Percentiles rank a stretch among this genome's conserved stretches.
These are phyloP conservation scores for Solanum phureja DNA, from an alignment of 257 asterid species.

Conservation along the genomic window DNA sequence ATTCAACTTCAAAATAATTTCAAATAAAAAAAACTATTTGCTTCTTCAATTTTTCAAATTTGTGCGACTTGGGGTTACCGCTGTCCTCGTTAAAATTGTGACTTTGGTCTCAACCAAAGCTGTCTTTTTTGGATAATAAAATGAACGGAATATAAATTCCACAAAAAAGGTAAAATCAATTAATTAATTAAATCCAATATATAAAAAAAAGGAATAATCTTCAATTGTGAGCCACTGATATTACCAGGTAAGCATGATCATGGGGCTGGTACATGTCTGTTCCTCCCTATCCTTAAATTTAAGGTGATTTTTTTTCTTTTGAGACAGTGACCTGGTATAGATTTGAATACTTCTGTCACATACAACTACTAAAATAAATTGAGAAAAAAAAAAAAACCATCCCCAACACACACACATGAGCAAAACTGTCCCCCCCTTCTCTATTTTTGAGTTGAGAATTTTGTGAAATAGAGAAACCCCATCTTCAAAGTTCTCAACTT, in stretches of 20 bases:
- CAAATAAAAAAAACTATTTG: background rate
- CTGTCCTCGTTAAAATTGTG: background rate
- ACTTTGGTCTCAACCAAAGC: background rate
- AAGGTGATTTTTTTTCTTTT: background rate
- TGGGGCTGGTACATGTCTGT: background rate
- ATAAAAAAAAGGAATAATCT: background rate
- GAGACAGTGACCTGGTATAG: slow-evolving; percentile 14
- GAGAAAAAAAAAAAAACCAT: background rate
- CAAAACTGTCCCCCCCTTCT: background rate
- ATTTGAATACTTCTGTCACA: slow-evolving; percentile 16
- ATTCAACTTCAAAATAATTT: background rate
- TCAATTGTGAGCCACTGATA: background rate
- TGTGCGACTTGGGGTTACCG: background rate
- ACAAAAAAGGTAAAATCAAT: background rate
- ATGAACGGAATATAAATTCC: background rate
- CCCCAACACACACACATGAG: background rate
- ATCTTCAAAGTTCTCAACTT: background rate
- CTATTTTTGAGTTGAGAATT: background rate
- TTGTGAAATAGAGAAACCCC: background rate
- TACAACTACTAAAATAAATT: background rate
- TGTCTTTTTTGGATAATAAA: background rate
- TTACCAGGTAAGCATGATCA: background rate
- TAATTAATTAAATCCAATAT: background rate
- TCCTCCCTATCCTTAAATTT: background rate
- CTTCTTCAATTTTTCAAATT: background rate